Conservation (phyloP, 257 asterid species). For the Penstemon davidsonii region DNA sequence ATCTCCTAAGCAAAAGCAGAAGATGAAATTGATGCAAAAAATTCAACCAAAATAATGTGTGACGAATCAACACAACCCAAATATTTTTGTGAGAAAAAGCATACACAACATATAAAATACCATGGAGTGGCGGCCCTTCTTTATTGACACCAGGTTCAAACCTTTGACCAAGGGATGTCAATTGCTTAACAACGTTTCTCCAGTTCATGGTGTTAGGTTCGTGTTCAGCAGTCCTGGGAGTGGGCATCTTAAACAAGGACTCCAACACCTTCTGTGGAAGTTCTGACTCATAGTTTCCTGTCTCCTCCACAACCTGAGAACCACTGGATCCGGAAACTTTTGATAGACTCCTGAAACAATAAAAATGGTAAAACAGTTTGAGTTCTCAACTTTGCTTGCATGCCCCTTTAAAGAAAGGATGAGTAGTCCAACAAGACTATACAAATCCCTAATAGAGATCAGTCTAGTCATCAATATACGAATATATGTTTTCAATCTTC, state of each 20-base stretch:
- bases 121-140: slow-evolving; percentile 38
- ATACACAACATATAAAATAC: slow-evolving; percentile 37
- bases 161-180: slow-evolving; percentile 66
- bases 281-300: slow-evolving; percentile 44
- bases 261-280: slow-evolving; percentile 77
- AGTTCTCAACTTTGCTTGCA: slow-evolving; percentile 14
- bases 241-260: slow-evolving; percentile 84
- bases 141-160: slow-evolving; percentile 43
- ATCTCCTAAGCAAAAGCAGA: slow-evolving; percentile 11
- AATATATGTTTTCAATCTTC: not conserved
- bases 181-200: slow-evolving; percentile 80
- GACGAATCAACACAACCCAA: slow-evolving; percentile 15
- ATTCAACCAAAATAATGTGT: not conserved
- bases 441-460: not conserved
- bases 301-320: slow-evolving; percentile 35
- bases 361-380: slow-evolving; percentile 26
- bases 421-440: not conserved
- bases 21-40: slow-evolving; percentile 17
- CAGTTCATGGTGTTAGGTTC: slow-evolving; percentile 85
- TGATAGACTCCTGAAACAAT: slow-evolving; percentile 52
- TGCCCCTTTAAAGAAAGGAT: not conserved
- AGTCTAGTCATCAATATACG: not conserved
- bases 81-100: slow-evolving; percentile 10
- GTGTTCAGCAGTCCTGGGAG: slow-evolving; percentile 70
- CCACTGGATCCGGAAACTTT: slow-evolving; percentile 40